A percentile compares a stretch with the other conserved stretches of the same genome.
phyloP scores from a whole-genome alignment of 352 stramenopile genomes.

The Globisporangium carolinianum region DNA sequence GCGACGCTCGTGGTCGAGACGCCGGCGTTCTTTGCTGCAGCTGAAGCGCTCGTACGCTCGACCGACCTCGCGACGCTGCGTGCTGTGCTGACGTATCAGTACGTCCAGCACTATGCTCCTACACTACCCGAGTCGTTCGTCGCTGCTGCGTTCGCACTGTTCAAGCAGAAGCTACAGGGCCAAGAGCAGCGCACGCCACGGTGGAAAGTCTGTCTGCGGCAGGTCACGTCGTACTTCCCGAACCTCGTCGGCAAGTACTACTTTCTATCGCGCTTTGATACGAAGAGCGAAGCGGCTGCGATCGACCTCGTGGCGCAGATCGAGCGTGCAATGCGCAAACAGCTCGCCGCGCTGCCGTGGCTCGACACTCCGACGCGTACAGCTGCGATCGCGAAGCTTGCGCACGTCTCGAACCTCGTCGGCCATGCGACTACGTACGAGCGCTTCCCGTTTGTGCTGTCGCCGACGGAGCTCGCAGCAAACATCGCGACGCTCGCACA shows the following conservation, averaged over 20 bases:
- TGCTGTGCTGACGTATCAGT: conserved; percentile 46
- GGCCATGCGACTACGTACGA: conserved; percentile 39
- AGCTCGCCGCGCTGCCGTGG: conserved; percentile 82
- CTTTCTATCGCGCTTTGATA: conserved; percentile 86
- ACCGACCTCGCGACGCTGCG: conserved; percentile 43
- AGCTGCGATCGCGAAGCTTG: conserved; percentile 86
- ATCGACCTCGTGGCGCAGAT: conserved; percentile 85
- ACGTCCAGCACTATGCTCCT: conserved; percentile 29
- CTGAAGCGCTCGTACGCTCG: conserved; percentile 38
- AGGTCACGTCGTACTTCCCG: conserved; percentile 41
- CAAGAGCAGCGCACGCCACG: conserved; percentile 82
- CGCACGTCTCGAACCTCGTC: conserved; percentile 65
- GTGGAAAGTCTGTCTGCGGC: conserved; percentile 85
- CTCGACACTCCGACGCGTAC: conserved; percentile 79
- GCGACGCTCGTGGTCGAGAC: conserved; percentile 51
- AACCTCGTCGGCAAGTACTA: conserved; percentile 88
- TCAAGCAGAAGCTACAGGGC: conserved; percentile 60
- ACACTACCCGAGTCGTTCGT: conserved; percentile 72
- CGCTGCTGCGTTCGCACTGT: conserved; percentile 89
- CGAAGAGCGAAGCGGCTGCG: conserved; percentile 65
- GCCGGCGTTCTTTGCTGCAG: conserved; percentile 40
- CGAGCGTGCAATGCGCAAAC: conserved; percentile 67
- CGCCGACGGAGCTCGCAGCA: conserved; percentile 20
- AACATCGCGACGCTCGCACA: conserved; percentile 46
- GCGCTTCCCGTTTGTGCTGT: conserved; percentile 54